Evolutionary conservation across 1,284 basidiomycete genomes (phyloP).

Genomic region (Pholiota adiposa): DNA sequence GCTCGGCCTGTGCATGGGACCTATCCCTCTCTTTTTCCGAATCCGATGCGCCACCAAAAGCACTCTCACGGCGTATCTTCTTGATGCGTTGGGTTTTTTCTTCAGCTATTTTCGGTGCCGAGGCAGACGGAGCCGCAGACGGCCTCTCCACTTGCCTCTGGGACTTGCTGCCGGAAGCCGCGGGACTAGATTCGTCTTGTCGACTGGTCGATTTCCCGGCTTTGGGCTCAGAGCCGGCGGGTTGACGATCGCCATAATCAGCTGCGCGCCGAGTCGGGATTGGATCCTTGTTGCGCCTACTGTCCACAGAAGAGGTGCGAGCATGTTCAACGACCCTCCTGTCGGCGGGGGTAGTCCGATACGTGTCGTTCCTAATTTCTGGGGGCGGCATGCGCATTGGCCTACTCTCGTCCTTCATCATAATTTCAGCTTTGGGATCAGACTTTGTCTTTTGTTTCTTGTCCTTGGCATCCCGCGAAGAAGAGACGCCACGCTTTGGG

Average conservation of each 20-base stretch:
- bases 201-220: not conserved
- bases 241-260: slow-evolving; percentile 3
- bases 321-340: not conserved
- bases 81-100: slow-evolving; percentile 18
- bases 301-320: not conserved
- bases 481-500: slow-evolving; percentile 46
- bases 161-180: not conserved
- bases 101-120: slow-evolving; percentile 5
- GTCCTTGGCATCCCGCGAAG: slow-evolving; percentile 48
- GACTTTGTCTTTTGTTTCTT: slow-evolving; percentile 47
- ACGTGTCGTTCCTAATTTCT: too few species aligned
- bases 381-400: slow-evolving; percentile 17
- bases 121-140: not conserved
- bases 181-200: not conserved
- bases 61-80: slow-evolving; percentile 17
- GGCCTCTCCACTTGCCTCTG: not conserved
- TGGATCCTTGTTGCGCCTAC: not conserved
- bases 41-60: slow-evolving; percentile 12
- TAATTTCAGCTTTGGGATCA: slow-evolving; percentile 46
- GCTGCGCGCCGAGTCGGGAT: not conserved
- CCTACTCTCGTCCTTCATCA: slow-evolving; percentile 62
- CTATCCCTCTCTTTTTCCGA: slow-evolving; percentile 20
- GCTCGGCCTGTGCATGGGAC: slow-evolving; percentile 3
- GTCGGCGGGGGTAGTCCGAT: not conserved
- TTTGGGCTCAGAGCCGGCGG: not conserved